Evolutionary conservation across 2,329 filamentous ascomycete genomes (phyloP).

Genomic region (Verticillium longisporum): DNA sequence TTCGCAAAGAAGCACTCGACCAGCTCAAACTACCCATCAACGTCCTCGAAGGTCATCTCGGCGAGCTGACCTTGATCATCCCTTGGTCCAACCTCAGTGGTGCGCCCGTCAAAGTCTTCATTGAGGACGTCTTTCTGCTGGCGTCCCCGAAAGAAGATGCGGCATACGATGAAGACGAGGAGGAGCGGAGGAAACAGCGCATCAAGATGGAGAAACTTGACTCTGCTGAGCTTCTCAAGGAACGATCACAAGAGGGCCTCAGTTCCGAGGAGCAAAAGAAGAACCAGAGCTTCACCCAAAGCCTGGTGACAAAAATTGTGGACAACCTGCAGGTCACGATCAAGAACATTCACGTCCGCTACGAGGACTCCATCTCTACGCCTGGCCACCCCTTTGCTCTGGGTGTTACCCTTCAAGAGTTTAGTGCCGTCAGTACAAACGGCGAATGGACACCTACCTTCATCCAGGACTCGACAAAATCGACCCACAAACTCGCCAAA

Average conservation of each 20-base stretch:
- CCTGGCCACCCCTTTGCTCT: slow-evolving; percentile 93
- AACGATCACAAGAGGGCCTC: slow-evolving; percentile 86
- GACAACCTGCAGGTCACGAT: slow-evolving; percentile 97
- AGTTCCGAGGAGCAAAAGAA: slow-evolving; percentile 94
- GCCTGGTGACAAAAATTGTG: slow-evolving; percentile 90
- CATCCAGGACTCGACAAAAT: slow-evolving; percentile 76
- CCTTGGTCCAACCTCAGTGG: slow-evolving; percentile 96
- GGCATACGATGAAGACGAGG: slow-evolving; percentile 87
- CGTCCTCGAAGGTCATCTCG: slow-evolving; percentile 90
- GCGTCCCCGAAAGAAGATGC: slow-evolving; percentile 94
- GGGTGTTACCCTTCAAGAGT: slow-evolving; percentile 86
- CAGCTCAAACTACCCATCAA: slow-evolving; percentile 96
- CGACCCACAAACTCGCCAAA: slow-evolving; percentile 89
- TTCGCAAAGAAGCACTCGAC: slow-evolving; percentile 90
- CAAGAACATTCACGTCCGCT: slow-evolving; percentile 97
- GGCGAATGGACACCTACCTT: slow-evolving; percentile 93
- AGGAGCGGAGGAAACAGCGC: slow-evolving; percentile 77
- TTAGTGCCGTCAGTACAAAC: slow-evolving; percentile 95
- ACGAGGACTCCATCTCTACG: slow-evolving; percentile 94
- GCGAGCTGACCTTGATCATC: slow-evolving; percentile 84
- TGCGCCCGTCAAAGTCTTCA: slow-evolving; percentile 88
- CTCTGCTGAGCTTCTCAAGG: slow-evolving; percentile 89
- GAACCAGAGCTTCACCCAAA: slow-evolving; percentile 95
- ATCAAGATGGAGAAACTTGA: slow-evolving; percentile 99
- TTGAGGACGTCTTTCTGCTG: slow-evolving; percentile 93